These are phyloP conservation scores for Amanita phalloides DNA, from an alignment of 768 basidiomycete genomes.

Conservation along the genomic window DNA sequence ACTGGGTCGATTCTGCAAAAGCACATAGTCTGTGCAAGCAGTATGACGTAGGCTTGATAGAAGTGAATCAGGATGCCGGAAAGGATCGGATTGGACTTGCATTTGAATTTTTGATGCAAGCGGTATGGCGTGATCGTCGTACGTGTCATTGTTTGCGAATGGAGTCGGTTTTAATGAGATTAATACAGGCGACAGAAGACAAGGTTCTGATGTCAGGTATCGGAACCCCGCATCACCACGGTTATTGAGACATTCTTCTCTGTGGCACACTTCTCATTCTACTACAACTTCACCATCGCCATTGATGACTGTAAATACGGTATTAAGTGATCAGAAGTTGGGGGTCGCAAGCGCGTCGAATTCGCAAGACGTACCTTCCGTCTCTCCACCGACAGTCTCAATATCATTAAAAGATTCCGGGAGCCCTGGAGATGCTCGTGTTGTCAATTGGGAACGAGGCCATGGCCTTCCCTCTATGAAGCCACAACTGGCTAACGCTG, in stretches of 20 bases:
- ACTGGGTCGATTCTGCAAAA: constrained; percentile 43
- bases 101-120: constrained; percentile 66
- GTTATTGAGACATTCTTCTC: constrained; percentile 34
- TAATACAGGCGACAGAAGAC: constrained; percentile 1
- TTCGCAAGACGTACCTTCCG: neutral
- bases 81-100: constrained; percentile 59
- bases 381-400: neutral
- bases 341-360: neutral
- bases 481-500: neutral
- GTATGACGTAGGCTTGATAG: constrained; percentile 72
- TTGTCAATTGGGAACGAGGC: constrained; percentile 1
- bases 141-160: constrained; percentile 11
- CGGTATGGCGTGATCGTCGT: constrained; percentile 45
- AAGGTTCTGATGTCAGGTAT: constrained; percentile 22
- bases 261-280: constrained; percentile 46
- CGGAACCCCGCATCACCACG: constrained; percentile 71
- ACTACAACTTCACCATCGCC: constrained; percentile 39
- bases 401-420: neutral
- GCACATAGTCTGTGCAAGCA: constrained; percentile 39
- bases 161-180: neutral
- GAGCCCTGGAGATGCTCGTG: neutral
- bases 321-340: constrained; percentile 7
- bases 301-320: constrained; percentile 19
- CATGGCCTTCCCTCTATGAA: neutral
- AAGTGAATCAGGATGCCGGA: constrained; percentile 49